Conservation (phyloP, 2,329 filamentous ascomycete species). For the Colletotrichum gigasporum region DNA sequence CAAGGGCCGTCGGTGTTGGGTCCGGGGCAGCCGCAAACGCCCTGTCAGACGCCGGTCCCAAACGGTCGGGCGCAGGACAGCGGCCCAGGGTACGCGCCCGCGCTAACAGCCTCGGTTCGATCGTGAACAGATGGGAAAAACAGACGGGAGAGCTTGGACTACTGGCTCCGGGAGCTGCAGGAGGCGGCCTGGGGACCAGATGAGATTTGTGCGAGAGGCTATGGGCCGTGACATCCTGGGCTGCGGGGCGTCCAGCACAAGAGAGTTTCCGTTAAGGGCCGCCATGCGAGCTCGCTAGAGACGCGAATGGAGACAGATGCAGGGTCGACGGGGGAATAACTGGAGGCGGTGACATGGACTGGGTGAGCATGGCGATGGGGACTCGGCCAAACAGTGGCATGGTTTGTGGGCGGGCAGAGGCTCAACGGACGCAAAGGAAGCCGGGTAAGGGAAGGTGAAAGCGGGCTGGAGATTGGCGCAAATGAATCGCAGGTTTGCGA, state of each 20-base stretch:
- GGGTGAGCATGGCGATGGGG: background rate
- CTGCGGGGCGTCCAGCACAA: background rate
- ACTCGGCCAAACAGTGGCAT: background rate
- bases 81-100: background rate
- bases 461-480: background rate
- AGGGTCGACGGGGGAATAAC: background rate
- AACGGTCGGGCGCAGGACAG: constrained; percentile 3
- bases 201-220: constrained; percentile 2
- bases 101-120: background rate
- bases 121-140: background rate
- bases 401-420: background rate
- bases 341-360: background rate
- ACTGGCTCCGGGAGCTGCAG: background rate
- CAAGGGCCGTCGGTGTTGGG: background rate
- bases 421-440: background rate
- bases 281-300: background rate
- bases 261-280: constrained; percentile 1
- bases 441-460: background rate
- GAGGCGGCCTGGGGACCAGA: background rate
- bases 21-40: constrained; percentile 13
- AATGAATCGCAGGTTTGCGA: constrained; percentile 8
- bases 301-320: background rate
- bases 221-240: background rate
- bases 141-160: background rate
- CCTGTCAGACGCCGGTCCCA: constrained; percentile 11